Percentiles rank a stretch among this genome's conserved stretches.
Evolutionary conservation across 345 rosid genomes (phyloP).

Genomic region (Carallia pectinifolia): DNA sequence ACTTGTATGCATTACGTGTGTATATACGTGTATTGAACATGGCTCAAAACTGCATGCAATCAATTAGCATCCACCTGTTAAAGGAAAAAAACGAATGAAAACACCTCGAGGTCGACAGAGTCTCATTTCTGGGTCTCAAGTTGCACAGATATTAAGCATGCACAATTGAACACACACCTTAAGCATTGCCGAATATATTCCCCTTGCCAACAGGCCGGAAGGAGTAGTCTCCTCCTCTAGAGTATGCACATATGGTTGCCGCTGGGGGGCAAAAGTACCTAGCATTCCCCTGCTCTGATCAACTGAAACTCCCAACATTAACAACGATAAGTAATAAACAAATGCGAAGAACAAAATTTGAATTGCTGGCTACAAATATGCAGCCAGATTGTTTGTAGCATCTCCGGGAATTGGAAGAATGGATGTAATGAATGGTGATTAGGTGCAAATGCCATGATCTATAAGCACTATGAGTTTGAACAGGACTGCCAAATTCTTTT

Average conservation of each 20-base stretch:
- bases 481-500: too few relatives aligned
- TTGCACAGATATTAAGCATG: neutral
- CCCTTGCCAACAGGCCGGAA: slow-evolving; percentile 49
- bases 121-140: neutral
- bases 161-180: slow-evolving; percentile 26
- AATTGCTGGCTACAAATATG: neutral
- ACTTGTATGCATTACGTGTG: neutral
- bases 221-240: slow-evolving; percentile 63
- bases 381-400: neutral
- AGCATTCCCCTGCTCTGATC: slow-evolving; percentile 58
- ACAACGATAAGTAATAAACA: neutral
- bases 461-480: too few relatives aligned
- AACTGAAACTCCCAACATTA: slow-evolving; percentile 30
- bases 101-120: neutral
- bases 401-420: neutral
- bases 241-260: slow-evolving; percentile 42
- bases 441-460: too few relatives aligned
- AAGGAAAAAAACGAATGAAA: neutral
- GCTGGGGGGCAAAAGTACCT: slow-evolving; percentile 62
- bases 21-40: too few relatives aligned
- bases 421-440: too few relatives aligned
- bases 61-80: too few relatives aligned
- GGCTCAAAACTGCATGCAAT: too few relatives aligned
- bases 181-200: slow-evolving; percentile 49
- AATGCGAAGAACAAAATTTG: neutral